phyloP scores from a whole-genome alignment of 2,329 filamentous ascomycete species.

The Trichophyton benhamiae region DNA sequence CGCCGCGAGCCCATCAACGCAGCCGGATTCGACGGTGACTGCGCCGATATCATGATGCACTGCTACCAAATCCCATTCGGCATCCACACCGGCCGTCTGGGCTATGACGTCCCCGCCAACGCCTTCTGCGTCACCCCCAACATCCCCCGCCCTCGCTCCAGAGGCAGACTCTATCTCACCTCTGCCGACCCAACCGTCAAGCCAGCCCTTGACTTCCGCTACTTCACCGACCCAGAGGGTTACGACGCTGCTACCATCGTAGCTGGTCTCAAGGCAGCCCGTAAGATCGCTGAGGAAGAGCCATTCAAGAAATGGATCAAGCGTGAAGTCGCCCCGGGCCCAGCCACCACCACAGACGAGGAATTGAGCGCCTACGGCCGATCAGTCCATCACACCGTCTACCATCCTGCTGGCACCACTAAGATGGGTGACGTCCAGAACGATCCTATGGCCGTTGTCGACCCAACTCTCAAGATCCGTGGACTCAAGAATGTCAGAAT shows the following conservation, averaged over 20 bases:
- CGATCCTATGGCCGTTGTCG: slow-evolving; percentile 68
- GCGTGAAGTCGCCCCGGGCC: slow-evolving; percentile 67
- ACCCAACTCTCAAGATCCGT: slow-evolving; percentile 57
- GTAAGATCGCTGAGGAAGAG: slow-evolving; percentile 58
- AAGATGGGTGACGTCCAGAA: slow-evolving; percentile 68
- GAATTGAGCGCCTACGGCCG: slow-evolving; percentile 71
- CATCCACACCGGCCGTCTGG: slow-evolving; percentile 69
- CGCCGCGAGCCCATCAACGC: slow-evolving; percentile 63
- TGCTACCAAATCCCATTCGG: slow-evolving; percentile 93
- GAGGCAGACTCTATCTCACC: slow-evolving; percentile 65
- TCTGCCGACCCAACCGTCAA: slow-evolving; percentile 63
- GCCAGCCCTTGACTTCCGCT: slow-evolving; percentile 75
- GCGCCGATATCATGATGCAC: slow-evolving; percentile 88
- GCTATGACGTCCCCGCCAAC: slow-evolving; percentile 58
- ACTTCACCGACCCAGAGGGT: slow-evolving; percentile 76
- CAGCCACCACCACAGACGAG: slow-evolving; percentile 61
- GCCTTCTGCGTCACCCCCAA: slow-evolving; percentile 92
- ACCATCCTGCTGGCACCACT: slow-evolving; percentile 79
- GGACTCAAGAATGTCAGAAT: slow-evolving; percentile 65
- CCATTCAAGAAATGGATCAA: slow-evolving; percentile 78
- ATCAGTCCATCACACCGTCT: slow-evolving; percentile 73
- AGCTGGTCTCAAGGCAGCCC: slow-evolving; percentile 63
- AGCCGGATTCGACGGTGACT: slow-evolving; percentile 55
- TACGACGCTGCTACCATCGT: slow-evolving; percentile 76
- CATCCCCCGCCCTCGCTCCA: slow-evolving; percentile 69